Evolutionary conservation across 768 basidiomycete species (phyloP), one percentile per base, ranked within the genome.

Genomic region (Lepiota brunneoincarnata): DNA sequence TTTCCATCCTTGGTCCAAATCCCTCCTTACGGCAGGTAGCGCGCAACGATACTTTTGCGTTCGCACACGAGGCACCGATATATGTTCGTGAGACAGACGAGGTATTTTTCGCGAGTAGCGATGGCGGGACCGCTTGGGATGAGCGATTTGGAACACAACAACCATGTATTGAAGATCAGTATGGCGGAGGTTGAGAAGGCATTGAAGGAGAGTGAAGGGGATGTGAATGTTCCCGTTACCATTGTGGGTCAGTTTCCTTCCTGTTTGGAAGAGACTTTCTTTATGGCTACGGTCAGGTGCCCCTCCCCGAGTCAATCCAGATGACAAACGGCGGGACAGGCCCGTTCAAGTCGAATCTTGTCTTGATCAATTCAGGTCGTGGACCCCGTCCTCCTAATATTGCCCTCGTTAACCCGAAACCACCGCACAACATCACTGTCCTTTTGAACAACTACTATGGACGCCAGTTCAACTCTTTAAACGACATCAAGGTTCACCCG

Each of bases 11-110:
- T 1, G 89, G 88, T 2, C 58, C 65, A 3, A 69, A 71, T 21
- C 82, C 89, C 5, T 76, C 77, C 0, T 76, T 91, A 42, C 76
- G 78, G 3, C 64, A 79, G 53, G 79, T 93, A 43, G 81, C 82
- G 0, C 76, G 78, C 6, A 80, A 82, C 54, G 75, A 76, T 3
- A 80, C 75, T 2, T 84, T 84, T 65, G 84, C 84, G 2, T 82
- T 89, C 57, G 88, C 87, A n/a, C 89, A 91, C 62, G 90, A 93
- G 68, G 90, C 87, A 2, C 87, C 87, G 0, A 73, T 91, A 1
- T 89, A 82, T 67, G 70, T 80, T 34, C 69, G 82, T 6, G 75
- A 73, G n/a, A 84, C 82, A n/a, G 79, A 90, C 60, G 81, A 86
- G 57, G 73, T 92, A 1, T 85, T 82, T 71, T 91, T 91, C 63